Conservation (phyloP, 1,284 basidiomycete species). For the Ustilago vetiveriae region DNA sequence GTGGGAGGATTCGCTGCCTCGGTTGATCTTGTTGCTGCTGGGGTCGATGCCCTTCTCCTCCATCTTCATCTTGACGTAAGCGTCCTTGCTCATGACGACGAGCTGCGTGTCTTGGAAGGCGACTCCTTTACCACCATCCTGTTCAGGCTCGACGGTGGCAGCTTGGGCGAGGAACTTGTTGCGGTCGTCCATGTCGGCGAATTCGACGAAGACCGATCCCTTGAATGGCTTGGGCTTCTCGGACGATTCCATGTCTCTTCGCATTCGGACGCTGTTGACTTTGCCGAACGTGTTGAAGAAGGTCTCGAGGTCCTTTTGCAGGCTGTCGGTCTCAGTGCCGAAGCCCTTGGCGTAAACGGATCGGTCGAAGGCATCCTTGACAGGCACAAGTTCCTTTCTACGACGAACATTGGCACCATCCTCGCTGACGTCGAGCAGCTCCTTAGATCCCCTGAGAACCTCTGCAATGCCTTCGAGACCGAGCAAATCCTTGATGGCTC, state of each 20-base stretch:
- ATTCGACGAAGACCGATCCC: constrained; percentile 94
- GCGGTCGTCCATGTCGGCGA: constrained; percentile 77
- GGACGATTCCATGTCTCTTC: constrained; percentile 71
- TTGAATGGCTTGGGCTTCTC: constrained; percentile 81
- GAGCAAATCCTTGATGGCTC: constrained; percentile 69
- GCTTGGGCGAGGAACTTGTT: constrained; percentile 81
- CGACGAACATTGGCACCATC: constrained; percentile 79
- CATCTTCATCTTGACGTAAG: constrained; percentile 95
- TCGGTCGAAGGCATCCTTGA: constrained; percentile 63
- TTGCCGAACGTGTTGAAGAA: constrained; percentile 86
- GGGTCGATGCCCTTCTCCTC: constrained; percentile 85
- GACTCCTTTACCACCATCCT: constrained; percentile 58
- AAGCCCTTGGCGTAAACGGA: constrained; percentile 79
- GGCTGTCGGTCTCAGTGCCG: constrained; percentile 76
- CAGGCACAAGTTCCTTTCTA: constrained; percentile 69
- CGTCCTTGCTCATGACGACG: constrained; percentile 79
- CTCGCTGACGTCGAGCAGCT: constrained; percentile 79
- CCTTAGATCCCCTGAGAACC: constrained; percentile 44
- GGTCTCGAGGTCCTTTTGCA: constrained; percentile 81
- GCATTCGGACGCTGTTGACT: constrained; percentile 86
- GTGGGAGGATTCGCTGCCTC: constrained; percentile 70
- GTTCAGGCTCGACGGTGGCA: constrained; percentile 64
- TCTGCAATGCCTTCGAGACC: constrained; percentile 55
- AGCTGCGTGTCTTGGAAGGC: constrained; percentile 71
- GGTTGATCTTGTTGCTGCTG: constrained; percentile 73